Percentiles rank a stretch among this genome's conserved stretches.
These are phyloP conservation scores for Chenopodium suecicum DNA, from an alignment of 148 eudicot species.

Conservation along the genomic window DNA sequence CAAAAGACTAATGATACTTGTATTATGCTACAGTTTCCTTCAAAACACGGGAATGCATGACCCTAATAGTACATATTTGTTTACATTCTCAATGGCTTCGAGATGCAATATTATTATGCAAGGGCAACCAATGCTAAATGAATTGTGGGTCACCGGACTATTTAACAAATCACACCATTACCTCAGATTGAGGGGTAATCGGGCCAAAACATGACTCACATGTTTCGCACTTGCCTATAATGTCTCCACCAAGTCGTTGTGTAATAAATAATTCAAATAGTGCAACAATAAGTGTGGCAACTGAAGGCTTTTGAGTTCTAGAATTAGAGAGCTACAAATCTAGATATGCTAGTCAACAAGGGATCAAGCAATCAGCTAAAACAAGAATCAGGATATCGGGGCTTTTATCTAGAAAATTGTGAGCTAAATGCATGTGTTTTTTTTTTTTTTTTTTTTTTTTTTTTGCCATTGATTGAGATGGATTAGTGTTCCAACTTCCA, in stretches of 20 bases:
- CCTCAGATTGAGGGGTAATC: no score
- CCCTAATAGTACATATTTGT: not conserved
- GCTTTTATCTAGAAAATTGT: not conserved
- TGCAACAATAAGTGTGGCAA: not conserved
- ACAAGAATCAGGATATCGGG: not conserved
- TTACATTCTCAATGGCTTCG: no score
- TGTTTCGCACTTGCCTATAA: not conserved
- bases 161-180: not conserved
- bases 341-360: not conserved
- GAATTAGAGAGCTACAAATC: not conserved
- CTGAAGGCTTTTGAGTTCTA: not conserved
- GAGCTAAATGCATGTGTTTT: not conserved
- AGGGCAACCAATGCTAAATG: not conserved
- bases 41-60: not conserved
- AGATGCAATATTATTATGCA: not conserved
- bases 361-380: not conserved
- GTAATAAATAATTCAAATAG: not conserved
- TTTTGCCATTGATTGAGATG: not conserved
- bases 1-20: no score
- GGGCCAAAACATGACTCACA: not conserved
- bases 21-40: not conserved
- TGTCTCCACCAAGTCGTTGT: not conserved
- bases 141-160: not conserved
- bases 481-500: not conserved
- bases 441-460: no score